Evolutionary conservation across 768 basidiomycete genomes (phyloP).

Genomic region (Stropharia rugosoannulata): DNA sequence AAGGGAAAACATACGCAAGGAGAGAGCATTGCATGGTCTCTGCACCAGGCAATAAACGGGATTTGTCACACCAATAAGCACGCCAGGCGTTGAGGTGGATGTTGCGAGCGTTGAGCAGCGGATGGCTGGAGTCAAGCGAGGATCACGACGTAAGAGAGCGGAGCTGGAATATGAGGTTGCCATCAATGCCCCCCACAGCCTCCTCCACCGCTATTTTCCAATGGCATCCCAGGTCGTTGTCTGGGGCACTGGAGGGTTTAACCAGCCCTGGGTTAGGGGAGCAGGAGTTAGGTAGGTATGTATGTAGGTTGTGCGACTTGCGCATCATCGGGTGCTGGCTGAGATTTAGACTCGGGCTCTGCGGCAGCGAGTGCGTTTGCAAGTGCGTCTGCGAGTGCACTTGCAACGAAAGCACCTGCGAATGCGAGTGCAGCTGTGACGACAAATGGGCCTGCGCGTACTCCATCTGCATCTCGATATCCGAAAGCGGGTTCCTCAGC

Average conservation of each 20-base stretch:
- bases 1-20: constrained; percentile 7
- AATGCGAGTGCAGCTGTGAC: no score
- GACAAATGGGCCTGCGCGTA: no score
- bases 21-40: constrained; percentile 16
- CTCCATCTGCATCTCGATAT: constrained; percentile 50
- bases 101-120: constrained; percentile 11
- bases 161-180: constrained; percentile 9
- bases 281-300: no score
- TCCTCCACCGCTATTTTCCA: neutral
- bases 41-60: constrained; percentile 18
- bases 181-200: neutral
- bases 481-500: constrained; percentile 66
- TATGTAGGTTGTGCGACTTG: constrained; percentile 25
- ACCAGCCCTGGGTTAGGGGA: no score
- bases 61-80: constrained; percentile 14
- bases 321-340: constrained; percentile 20
- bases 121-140: constrained; percentile 5
- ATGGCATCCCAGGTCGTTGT: no score
- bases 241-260: no score
- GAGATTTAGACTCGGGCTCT: neutral
- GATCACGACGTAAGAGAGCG: neutral
- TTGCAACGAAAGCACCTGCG: no score
- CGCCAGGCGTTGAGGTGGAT: constrained; percentile 19
- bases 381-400: no score
- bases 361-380: constrained; percentile 7